Evolutionary conservation across 2,329 filamentous ascomycete species (phyloP).

Genomic region (Sporothrix protearum): DNA sequence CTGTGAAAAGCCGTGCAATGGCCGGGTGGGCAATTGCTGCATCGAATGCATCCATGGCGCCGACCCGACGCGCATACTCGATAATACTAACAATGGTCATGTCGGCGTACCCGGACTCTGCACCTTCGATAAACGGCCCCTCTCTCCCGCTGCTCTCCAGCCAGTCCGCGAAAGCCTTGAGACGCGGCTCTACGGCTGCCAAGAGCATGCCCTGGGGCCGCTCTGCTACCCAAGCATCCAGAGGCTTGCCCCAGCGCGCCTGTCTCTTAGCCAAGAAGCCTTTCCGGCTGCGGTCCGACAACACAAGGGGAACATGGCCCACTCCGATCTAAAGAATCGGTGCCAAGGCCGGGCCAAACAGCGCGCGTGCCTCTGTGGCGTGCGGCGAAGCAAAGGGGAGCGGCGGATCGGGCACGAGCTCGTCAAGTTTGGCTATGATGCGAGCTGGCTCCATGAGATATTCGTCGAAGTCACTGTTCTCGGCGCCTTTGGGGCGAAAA

Average conservation of each 20-base stretch:
- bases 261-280: neutral
- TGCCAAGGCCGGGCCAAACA: neutral
- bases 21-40: neutral
- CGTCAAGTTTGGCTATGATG: neutral
- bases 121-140: neutral
- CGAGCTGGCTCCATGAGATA: neutral
- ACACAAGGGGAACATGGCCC: neutral
- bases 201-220: neutral
- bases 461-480: neutral
- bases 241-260: slow-evolving; percentile 2
- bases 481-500: neutral
- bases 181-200: neutral
- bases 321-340: neutral
- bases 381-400: neutral
- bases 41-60: neutral
- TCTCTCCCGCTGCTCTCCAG: neutral
- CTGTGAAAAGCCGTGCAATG: neutral
- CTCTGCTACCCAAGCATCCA: slow-evolving; percentile 3
- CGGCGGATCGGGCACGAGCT: neutral
- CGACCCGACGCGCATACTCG: neutral
- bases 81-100: slow-evolving; percentile 6
- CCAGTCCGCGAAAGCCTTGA: neutral
- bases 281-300: neutral
- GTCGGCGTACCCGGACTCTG: neutral
- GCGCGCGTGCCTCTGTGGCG: neutral